Evolutionary conservation across 208 protist species (phyloP), one percentile per base, ranked within the genome.

Genomic region (Acanthamoeba castellanii): DNA sequence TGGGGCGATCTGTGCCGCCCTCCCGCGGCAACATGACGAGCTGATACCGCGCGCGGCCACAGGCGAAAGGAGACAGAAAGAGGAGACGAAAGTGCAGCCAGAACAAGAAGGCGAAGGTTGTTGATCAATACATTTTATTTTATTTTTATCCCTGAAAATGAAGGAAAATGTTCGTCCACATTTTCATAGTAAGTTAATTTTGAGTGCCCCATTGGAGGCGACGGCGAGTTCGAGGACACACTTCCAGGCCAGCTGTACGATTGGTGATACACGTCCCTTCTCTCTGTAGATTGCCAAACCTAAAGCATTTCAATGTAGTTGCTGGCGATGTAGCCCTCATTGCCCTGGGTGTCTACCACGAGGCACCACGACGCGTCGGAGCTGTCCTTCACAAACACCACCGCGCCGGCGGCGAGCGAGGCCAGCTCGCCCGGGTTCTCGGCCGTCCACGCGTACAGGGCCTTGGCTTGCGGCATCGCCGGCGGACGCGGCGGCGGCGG

Each of bases 351-450:
- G 68, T 76, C 68, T 27, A 16, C 22, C 11, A 76, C 68, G 13
- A 42, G 30, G 32, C 18, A 37, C 68, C 68, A 76, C 68, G 68
- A 76, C 32, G 68, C 18, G 34, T 76, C 30, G 68, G 68, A 76
- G 68, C 68, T 76, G 68, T 76, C 68, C 68, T 76, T 76, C 68
- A 76, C 68, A 16, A 18, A 47, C 11, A 76, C 68, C 32, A 76
- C n/a, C 2, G 27, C 68, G 8, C 68, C 68, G 30, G 13, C 18
- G 11, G 27, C 32, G 68, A 76, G 68, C 68, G 68, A 76, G 4
- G 32, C 68, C n/a, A 76, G 34, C 68, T 76, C 68, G 34, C 68
- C 68, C 34, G 68, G 68, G 27, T 76, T 76, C 68, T 76, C 68
- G 22, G 68, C 68, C 34, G 68, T 76, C 68, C 68, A 76, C 27